phyloP scores from a whole-genome alignment of 1,139 yeast species.

The Debaryomyces psychrophilus region DNA sequence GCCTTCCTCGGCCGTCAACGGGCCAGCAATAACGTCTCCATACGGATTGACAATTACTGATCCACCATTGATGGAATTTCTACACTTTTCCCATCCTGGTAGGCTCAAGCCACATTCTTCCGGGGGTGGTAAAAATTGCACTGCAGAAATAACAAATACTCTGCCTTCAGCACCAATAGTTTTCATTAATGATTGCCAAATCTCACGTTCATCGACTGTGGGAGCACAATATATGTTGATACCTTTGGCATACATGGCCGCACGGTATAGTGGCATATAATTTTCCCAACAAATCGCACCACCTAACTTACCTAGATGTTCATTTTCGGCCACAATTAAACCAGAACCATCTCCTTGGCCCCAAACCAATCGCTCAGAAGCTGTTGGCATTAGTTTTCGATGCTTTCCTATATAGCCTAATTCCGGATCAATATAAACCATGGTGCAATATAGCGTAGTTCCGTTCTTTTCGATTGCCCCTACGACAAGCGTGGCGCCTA shows the following conservation, averaged over 20 bases:
- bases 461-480: slow-evolving; percentile 41
- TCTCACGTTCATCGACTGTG: slow-evolving; percentile 41
- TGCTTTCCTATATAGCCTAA: slow-evolving; percentile 40
- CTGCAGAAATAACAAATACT: slow-evolving; percentile 33
- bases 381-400: slow-evolving; percentile 44
- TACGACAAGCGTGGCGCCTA: slow-evolving; percentile 28
- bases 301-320: slow-evolving; percentile 34
- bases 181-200: slow-evolving; percentile 36
- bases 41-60: slow-evolving; percentile 39
- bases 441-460: slow-evolving; percentile 36
- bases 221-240: slow-evolving; percentile 42
- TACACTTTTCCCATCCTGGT: slow-evolving; percentile 19
- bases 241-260: slow-evolving; percentile 41
- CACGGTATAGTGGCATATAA: slow-evolving; percentile 35
- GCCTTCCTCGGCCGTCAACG: slow-evolving; percentile 38
- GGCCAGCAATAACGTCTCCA: slow-evolving; percentile 46
- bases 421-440: slow-evolving; percentile 35
- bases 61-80: slow-evolving; percentile 43
- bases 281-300: slow-evolving; percentile 50
- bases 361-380: slow-evolving; percentile 42
- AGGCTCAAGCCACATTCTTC: slow-evolving; percentile 15
- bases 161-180: slow-evolving; percentile 39
- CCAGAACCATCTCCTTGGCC: slow-evolving; percentile 48
- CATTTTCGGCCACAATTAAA: slow-evolving; percentile 30
- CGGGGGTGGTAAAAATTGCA: slow-evolving; percentile 28